phyloP scores from a whole-genome alignment of 108 stramenopile species.

The Pelagomonas calceolata region DNA sequence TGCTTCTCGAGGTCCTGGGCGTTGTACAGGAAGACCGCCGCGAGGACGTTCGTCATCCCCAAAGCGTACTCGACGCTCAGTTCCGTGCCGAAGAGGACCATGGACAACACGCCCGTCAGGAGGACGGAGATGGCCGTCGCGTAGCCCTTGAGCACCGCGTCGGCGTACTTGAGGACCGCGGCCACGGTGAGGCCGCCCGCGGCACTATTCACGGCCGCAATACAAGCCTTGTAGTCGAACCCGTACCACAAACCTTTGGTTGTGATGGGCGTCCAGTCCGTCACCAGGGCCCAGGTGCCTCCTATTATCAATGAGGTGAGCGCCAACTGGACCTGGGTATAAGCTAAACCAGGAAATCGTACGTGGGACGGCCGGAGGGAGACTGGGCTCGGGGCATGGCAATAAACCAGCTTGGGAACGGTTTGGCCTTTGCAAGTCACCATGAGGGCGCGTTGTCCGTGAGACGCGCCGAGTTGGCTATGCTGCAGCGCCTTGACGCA shows the following conservation, averaged over 20 bases:
- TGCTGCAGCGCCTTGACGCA: too few species aligned
- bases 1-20: slow-evolving; percentile 1
- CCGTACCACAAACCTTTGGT: slow-evolving; percentile 34
- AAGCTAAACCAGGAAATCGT: slow-evolving; percentile 38
- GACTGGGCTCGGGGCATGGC: too few species aligned
- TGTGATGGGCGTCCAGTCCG: slow-evolving; percentile 31
- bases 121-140: slow-evolving; percentile 78
- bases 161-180: slow-evolving; percentile 67
- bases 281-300: slow-evolving; percentile 36
- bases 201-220: slow-evolving; percentile 34
- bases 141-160: slow-evolving; percentile 89
- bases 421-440: too few species aligned
- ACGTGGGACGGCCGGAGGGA: too few species aligned
- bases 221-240: slow-evolving; percentile 32
- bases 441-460: too few species aligned
- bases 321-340: slow-evolving; percentile 52
- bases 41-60: slow-evolving; percentile 40
- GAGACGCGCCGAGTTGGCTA: too few species aligned
- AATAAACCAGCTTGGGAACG: too few species aligned
- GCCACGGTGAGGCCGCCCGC: slow-evolving; percentile 63
- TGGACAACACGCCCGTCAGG: slow-evolving; percentile 58
- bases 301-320: slow-evolving; percentile 54
- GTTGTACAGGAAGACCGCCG: slow-evolving; percentile 9
- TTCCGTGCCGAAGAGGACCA: slow-evolving; percentile 41
- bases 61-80: slow-evolving; percentile 32